Base-by-base conservation (phyloP, 495 filamentous ascomycete genomes). In the Hyphodiscus hymeniophilus region DNA sequence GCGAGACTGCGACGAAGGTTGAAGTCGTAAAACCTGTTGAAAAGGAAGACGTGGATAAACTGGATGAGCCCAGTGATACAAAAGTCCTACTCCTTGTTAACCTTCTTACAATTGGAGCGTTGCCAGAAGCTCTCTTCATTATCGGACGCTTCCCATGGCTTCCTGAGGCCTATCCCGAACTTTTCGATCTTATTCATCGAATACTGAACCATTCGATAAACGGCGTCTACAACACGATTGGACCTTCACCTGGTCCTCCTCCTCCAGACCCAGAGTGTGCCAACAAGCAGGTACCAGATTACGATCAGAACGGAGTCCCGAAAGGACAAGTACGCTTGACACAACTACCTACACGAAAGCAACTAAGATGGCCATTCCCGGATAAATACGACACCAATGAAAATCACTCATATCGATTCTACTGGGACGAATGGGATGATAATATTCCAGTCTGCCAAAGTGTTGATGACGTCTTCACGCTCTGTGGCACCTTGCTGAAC, bases 381-480 rank as follows among this genome's bases (percentile, higher is more conserved):
- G 89, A 95, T 48, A 79, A 77, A 51, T 74, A 74, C 41, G 88
- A 89, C 51, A 76, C 71, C 5, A 77, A 75, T 32, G 85, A 89
- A 57, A 82, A 81, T 6, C 75, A 72, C 3, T 77, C 81, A 39
- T 95, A 94, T 59, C 76, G 84, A 21, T 97, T 94, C 62, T 99
- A 97, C 65, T 95, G 89, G 81, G 91, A 96, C 48, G 90, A 97
- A 45, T 99, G 94, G 94, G 73, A 84, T 8, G 91, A 97, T 52
- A 91, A 89, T 52, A 72, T 97, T 23, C 94, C 94, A 2, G 66
- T 94, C 8, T 97, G 92, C 58, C 89, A 94, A 60, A 83, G 71
- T 3, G 77, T 94, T 5, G 88, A 95, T 54, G 92, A 99, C 58
- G 72, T 99, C 2, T 92, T 97, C 57, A 76, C 79, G 2, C 77